Conservation (phyloP, 208 protist genomes). For the Wallacemonas rigidus region DNA sequence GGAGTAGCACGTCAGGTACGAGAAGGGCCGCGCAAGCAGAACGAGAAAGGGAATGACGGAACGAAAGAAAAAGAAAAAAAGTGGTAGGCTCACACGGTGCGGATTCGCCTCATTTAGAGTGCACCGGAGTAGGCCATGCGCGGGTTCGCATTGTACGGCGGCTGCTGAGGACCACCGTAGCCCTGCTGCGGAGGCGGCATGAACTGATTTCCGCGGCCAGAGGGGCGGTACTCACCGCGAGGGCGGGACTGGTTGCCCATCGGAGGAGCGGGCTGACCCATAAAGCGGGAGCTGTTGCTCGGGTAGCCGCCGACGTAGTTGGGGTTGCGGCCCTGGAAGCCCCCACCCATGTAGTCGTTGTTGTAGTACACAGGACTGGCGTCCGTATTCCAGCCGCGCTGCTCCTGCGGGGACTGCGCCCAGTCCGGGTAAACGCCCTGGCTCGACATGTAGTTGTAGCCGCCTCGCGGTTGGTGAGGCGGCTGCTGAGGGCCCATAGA, state of each 20-base stretch:
- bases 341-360: constrained; percentile 7
- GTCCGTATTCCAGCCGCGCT: constrained; percentile 23
- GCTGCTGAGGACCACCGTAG: background rate
- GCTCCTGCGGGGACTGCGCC: constrained; percentile 20
- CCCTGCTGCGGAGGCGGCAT: background rate
- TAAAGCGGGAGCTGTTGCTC: constrained; percentile 34
- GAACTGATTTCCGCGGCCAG: too few species aligned
- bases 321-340: background rate
- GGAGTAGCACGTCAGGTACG: too few species aligned
- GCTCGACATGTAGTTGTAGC: background rate
- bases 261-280: constrained; percentile 14
- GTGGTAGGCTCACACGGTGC: background rate
- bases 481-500: constrained; percentile 16
- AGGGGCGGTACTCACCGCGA: background rate
- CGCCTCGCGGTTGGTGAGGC: background rate
- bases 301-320: constrained; percentile 27
- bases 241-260: background rate
- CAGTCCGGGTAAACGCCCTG: constrained; percentile 1
- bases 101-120: background rate
- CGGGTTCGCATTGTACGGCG: constrained; percentile 1
- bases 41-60: background rate
- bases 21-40: background rate
- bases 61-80: background rate
- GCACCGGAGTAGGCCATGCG: background rate
- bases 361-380: background rate